Conservation (phyloP, 768 basidiomycete genomes). For the Boletus huronensis region DNA sequence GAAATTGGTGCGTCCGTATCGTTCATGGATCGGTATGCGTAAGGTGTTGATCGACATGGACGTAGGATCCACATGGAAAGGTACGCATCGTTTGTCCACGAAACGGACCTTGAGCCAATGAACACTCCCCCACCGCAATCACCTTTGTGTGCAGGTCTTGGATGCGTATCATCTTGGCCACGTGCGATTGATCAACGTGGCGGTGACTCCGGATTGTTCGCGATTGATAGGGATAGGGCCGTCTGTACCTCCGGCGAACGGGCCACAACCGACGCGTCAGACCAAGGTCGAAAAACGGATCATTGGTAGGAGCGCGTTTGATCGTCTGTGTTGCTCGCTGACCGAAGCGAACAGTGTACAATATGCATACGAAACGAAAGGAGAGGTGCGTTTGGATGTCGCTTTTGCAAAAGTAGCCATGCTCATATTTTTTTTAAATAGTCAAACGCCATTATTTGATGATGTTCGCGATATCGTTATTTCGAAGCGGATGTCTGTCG, state of each 20-base stretch:
- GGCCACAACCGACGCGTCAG: slow-evolving; percentile 43
- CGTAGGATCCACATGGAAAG: slow-evolving; percentile 42
- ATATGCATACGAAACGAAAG: slow-evolving; percentile 41
- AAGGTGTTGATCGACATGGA: neutral
- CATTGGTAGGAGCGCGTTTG: slow-evolving; percentile 35
- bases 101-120: neutral
- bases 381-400: slow-evolving; percentile 39
- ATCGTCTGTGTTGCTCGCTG: neutral
- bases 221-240: slow-evolving; percentile 49
- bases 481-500: slow-evolving; percentile 40
- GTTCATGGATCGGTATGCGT: neutral
- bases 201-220: slow-evolving; percentile 43
- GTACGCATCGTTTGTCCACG: slow-evolving; percentile 13
- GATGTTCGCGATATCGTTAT: slow-evolving; percentile 51
- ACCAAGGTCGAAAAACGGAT: slow-evolving; percentile 51
- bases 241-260: slow-evolving; percentile 37
- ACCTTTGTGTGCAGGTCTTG: slow-evolving; percentile 28
- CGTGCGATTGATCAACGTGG: slow-evolving; percentile 47
- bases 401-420: neutral
- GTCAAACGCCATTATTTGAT: slow-evolving; percentile 50
- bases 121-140: neutral
- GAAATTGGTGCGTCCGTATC: slow-evolving; percentile 37
- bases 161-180: slow-evolving; percentile 41
- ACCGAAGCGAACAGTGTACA: slow-evolving; percentile 38
- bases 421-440: slow-evolving; percentile 11